phyloP scores from a whole-genome alignment of 345 rosid species.

The Lenwebbia sp. region DNA sequence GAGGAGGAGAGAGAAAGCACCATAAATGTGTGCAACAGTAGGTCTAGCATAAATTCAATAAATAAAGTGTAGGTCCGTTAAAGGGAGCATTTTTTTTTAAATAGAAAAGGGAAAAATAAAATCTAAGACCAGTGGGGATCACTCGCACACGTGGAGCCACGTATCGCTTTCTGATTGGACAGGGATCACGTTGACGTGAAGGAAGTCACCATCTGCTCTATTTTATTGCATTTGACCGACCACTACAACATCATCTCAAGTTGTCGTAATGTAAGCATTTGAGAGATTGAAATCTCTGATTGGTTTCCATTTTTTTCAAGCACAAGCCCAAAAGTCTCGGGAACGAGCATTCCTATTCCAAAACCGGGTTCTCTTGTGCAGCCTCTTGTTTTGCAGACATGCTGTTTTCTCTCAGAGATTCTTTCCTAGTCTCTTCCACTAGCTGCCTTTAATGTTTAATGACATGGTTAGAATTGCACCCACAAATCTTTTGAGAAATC shows the following conservation, averaged over 20 bases:
- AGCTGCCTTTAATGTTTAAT: not conserved
- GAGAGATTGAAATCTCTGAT: not conserved
- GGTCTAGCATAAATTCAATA: no score
- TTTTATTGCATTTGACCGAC: not conserved
- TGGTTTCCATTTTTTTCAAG: not conserved
- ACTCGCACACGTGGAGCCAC: no score
- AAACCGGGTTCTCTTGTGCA: not conserved
- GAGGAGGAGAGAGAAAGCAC: no score
- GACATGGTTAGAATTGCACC: not conserved
- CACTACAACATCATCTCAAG: not conserved
- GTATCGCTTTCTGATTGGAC: no score
- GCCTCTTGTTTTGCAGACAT: not conserved
- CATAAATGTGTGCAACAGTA: no score
- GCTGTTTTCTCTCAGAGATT: not conserved
- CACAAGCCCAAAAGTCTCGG: not conserved
- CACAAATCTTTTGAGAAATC: not conserved
- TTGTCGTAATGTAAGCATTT: not conserved
- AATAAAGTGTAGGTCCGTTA: no score
- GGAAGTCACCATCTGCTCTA: not conserved
- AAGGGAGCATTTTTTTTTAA: no score
- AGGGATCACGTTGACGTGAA: no score
- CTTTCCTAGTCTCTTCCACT: not conserved
- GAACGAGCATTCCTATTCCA: not conserved
- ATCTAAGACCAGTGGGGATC: no score
- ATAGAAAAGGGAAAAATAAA: no score